A percentile compares a stretch with the other conserved stretches of the same genome.
Conservation (phyloP, 768 basidiomycete genomes). For the Asterophora parasitica region DNA sequence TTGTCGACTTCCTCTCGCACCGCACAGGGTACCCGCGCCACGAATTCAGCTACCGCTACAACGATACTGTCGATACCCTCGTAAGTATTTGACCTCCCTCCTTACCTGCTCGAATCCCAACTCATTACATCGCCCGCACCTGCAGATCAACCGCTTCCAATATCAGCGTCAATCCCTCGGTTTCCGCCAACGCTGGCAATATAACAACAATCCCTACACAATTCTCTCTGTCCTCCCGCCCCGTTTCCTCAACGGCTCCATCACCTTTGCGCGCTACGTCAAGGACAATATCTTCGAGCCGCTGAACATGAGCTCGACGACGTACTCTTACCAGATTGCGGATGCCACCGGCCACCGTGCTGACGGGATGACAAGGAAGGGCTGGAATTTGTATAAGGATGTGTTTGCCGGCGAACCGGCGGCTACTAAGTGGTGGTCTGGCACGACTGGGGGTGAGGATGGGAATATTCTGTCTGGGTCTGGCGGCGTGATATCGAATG, state of each 20-base stretch:
- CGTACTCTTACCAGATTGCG: constrained; percentile 23
- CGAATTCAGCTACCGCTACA: constrained; percentile 12
- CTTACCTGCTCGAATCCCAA: not conserved
- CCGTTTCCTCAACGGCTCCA: constrained; percentile 11
- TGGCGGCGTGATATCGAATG: constrained; percentile 26
- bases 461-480: constrained; percentile 22
- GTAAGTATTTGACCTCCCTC: constrained; percentile 2
- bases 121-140: not conserved
- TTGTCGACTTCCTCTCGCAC: constrained; percentile 20
- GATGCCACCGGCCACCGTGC: constrained; percentile 21
- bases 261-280: constrained; percentile 23
- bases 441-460: constrained; percentile 16
- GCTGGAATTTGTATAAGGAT: constrained; percentile 16
- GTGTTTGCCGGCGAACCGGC: constrained; percentile 20
- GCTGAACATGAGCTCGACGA: constrained; percentile 25
- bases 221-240: constrained; percentile 22
- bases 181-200: constrained; percentile 26
- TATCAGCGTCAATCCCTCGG: constrained; percentile 23
- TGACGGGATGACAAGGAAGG: constrained; percentile 20
- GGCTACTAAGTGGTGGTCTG: constrained; percentile 19
- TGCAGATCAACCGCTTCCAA: constrained; percentile 19
- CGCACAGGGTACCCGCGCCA: constrained; percentile 19
- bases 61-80: constrained; percentile 4
- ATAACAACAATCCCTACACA: constrained; percentile 27
- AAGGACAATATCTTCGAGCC: constrained; percentile 23